Evolutionary conservation across 805 yeast species (phyloP), one percentile per base, ranked within the genome.

Genomic region (Osmozyma mogii): DNA sequence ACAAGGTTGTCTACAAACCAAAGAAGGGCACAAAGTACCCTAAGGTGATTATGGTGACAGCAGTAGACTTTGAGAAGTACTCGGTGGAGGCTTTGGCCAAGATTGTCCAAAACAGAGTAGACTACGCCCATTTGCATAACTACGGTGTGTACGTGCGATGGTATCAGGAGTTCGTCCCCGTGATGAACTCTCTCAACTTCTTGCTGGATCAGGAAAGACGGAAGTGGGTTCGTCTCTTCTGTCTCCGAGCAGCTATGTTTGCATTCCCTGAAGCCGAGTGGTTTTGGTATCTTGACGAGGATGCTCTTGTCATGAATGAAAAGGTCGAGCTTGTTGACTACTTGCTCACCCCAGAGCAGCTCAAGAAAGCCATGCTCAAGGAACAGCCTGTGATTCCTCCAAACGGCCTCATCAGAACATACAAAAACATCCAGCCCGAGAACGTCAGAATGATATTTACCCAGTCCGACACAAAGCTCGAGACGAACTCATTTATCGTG

Each of bases 231-330:
- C 73, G 78, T 40, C 47, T 78, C 17, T 70, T 72, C 33, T 52
- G 78, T 23, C 52, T 84, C 50, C 70, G 94, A 37, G 92, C 88
- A 24, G 96, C 97, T n/a, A 76, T 89, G 79, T 74, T 72, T 52
- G 92, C 95, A 0, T 87, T 87, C 62, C 97, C 97, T 1, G 65
- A 78, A 27, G 82, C 96, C n/a, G 75, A 84, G 51, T 81, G 84
- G 65, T 78, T 88, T 48, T 84, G 96, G 92, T 88, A 76, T 48
- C 50, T 92, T 25, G 95, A 84, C 51, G 72, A 82, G 41, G 75
- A 79, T 45, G 75, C 89, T 0, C 56, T 85, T 30, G 76, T 89
- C 34, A 80, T 83, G 84, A 72, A 84, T 37, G 60, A 75, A 34
- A 70, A 70, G 29, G 61, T 79, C 22, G 74, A 83, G 36, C 46